Base-by-base conservation (phyloP, 2,329 filamentous ascomycete species). In the Immersiporthe knoxdaviesiana region DNA sequence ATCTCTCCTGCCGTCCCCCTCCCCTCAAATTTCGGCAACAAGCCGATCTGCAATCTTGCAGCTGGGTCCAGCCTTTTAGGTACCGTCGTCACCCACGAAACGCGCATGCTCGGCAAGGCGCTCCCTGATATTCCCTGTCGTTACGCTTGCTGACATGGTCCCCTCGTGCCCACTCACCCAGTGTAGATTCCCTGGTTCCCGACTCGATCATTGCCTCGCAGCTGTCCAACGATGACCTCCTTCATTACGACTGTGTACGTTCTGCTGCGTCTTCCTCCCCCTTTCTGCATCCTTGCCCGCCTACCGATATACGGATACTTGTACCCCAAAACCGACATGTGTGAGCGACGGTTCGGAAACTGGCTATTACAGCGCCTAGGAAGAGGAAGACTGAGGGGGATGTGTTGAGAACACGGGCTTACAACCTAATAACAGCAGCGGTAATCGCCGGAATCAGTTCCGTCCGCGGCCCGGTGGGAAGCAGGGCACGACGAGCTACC, bases 391-490 rank as follows among this genome's bases (percentile, higher is more conserved):
- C 11, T n/a, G n/a, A 21, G 21, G 50, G 47, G 24, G 58, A 59
- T 24, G 21, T 16, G 8, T 18, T 18, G 24, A 61, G 37, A 64
- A 63, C 24, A 30, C 24, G 3, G 24, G 63, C 67, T 69, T 62
- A 69, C 54, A n/a, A 54, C 39, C n/a, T 4, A 6, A 52, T 2
- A 24, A 67, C 44, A 96, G 93, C 75, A 96, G 96, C 83, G 91
- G 94, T 79, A 91, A 94, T 77, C 93, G 92, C 74, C 90, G 92
- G 80, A 94, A 92, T 77, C 92, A 96, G 74, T 98, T 98, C 84
- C 93, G 94, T 78, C 93, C 95, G 50, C 92, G 94, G 76, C 91
- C 91, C 72, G 84, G 90, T 58, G 91, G 91, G 77, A 97, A 96
- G 80, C 94, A 94, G 69, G 97, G 93, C 66, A 92, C 89, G 75